These are phyloP conservation scores for Pyrenochaeta sp. DNA, from an alignment of 2,329 filamentous ascomycete species.

Conservation along the genomic window DNA sequence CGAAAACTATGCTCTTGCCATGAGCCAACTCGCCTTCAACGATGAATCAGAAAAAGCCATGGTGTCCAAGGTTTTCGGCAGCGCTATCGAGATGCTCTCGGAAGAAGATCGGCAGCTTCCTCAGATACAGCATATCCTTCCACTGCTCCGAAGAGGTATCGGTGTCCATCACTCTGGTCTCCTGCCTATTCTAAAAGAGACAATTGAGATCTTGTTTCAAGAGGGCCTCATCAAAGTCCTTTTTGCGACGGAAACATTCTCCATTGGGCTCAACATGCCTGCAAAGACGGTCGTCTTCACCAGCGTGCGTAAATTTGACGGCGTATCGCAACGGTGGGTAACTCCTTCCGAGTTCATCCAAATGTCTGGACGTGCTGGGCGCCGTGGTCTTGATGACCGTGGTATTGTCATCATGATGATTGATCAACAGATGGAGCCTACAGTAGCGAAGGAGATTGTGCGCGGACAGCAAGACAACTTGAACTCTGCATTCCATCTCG, in stretches of 20 bases:
- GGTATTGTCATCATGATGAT: conserved; percentile 99
- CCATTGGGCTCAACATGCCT: conserved; percentile 98
- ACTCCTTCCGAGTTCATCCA: conserved; percentile 97
- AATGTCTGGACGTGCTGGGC: conserved; percentile 96
- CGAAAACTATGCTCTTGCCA: conserved; percentile 86
- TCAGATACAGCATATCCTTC: conserved; percentile 89
- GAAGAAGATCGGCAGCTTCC: conserved; percentile 88
- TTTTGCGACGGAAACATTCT: conserved; percentile 98
- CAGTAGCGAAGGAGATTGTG: conserved; percentile 92
- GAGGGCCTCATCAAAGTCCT: conserved; percentile 97
- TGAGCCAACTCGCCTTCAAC: conserved; percentile 90
- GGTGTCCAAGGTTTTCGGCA: conserved; percentile 93
- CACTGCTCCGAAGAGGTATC: conserved; percentile 87
- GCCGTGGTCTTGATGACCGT: conserved; percentile 94
- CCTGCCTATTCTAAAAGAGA: conserved; percentile 95
- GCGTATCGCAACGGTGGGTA: conserved; percentile 78
- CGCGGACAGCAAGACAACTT: conserved; percentile 96
- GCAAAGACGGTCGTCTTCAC: conserved; percentile 99
- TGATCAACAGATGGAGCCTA: conserved; percentile 92
- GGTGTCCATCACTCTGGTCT: conserved; percentile 97
- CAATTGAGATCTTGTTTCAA: conserved; percentile 98
- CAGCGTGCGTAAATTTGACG: conserved; percentile 94
- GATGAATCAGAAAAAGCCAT: conserved; percentile 94
- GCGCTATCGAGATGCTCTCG: conserved; percentile 89
- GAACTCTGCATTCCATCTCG: conserved; percentile 96